Evolutionary conservation across 1,139 yeast species (phyloP).

Genomic region (Geotrichum phurueaensis): DNA sequence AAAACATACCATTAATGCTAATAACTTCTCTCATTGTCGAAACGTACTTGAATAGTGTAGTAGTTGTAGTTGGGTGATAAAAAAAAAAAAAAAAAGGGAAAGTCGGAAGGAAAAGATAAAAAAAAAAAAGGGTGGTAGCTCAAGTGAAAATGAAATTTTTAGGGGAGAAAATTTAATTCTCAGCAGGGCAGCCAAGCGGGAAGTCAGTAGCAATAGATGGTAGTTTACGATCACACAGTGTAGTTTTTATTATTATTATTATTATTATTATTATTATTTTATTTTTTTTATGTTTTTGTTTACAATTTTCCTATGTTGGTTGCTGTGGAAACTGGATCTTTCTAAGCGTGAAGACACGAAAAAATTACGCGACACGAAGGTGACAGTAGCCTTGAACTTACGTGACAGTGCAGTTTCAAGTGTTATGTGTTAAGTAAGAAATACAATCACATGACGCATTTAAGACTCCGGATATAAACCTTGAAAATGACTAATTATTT

Average conservation of each 20-base stretch:
- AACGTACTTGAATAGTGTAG: no score
- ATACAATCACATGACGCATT: no score
- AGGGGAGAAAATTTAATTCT: neutral
- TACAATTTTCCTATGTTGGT: neutral
- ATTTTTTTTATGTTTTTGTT: neutral
- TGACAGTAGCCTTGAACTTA: neutral
- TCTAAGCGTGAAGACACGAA: neutral
- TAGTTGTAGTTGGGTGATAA: no score
- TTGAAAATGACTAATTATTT: no score
- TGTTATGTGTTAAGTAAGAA: no score
- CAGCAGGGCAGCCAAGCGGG: neutral
- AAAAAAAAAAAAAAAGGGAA: neutral
- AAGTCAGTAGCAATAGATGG: no score
- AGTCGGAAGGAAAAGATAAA: neutral
- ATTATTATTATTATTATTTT: no score
- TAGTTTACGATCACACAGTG: no score
- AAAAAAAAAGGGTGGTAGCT: neutral
- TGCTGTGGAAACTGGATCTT: neutral
- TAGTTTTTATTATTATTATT: no score
- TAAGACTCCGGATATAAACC: no score
- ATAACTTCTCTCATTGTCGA: constrained; percentile 79
- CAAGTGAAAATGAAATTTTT: neutral
- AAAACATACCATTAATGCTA: constrained; percentile 72
- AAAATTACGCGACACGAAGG: neutral
- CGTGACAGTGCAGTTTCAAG: neutral